phyloP scores from a whole-genome alignment of 306 rosid species.

The Crotalaria pallida region DNA sequence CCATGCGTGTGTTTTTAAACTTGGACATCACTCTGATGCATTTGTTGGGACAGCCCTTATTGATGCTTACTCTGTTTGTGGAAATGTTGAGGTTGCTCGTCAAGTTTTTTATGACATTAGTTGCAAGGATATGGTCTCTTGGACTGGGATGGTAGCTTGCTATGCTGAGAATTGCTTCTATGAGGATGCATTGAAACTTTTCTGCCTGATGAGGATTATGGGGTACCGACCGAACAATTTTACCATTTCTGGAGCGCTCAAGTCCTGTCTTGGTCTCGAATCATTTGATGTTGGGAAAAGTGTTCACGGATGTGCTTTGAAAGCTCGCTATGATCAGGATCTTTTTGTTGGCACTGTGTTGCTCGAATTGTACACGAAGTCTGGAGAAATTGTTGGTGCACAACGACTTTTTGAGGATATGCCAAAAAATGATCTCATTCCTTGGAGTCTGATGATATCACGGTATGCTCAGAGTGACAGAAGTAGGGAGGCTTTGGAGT shows the following conservation, averaged over 20 bases:
- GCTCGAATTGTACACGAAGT: conserved; percentile 26
- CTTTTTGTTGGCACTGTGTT: conserved; percentile 23
- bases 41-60: conserved; percentile 30
- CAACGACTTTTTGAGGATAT: conserved; percentile 26
- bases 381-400: conserved; percentile 3
- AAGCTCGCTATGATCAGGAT: conserved; percentile 15
- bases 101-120: conserved; percentile 16
- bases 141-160: conserved; percentile 37
- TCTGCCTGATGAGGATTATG: conserved; percentile 23
- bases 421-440: conserved; percentile 28
- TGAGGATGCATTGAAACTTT: conserved; percentile 13
- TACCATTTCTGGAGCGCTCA: conserved; percentile 15
- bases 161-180: conserved; percentile 26
- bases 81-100: conserved; percentile 11
- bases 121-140: conserved; percentile 30
- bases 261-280: conserved; percentile 31
- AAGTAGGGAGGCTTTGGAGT: conserved; percentile 24
- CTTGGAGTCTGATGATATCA: conserved; percentile 32
- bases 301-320: conserved; percentile 33
- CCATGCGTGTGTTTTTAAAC: conserved; percentile 27
- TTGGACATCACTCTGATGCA: conserved; percentile 19
- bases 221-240: conserved; percentile 19
- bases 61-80: conserved; percentile 25
- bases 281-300: conserved; percentile 21
- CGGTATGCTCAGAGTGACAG: conserved; percentile 28